phyloP scores from a whole-genome alignment of 495 filamentous ascomycete species.

The Podospora tetraspora region DNA sequence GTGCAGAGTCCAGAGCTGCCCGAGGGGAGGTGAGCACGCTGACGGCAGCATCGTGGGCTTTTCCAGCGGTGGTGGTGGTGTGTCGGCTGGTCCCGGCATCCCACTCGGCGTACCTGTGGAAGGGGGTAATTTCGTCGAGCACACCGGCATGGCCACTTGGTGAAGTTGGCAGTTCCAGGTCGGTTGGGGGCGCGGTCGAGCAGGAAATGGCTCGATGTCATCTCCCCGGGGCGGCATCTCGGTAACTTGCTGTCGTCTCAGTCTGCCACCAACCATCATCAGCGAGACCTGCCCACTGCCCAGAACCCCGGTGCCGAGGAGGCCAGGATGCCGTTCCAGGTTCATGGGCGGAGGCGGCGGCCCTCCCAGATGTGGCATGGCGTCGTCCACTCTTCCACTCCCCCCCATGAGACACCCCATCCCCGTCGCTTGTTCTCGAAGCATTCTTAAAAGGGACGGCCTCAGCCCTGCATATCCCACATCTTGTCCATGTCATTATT shows the following conservation, averaged over 20 bases:
- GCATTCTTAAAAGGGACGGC: conserved; percentile 21
- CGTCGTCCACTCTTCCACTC: background rate
- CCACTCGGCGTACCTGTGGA: background rate
- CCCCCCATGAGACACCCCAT: background rate
- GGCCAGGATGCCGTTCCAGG: conserved; percentile 4
- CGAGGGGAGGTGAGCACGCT: background rate
- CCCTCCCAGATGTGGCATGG: conserved; percentile 3
- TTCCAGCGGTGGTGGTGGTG: background rate
- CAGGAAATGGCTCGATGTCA: conserved; percentile 10
- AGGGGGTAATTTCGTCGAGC: conserved; percentile 8
- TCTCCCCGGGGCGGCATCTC: conserved; percentile 12
- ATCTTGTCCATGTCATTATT: conserved; percentile 6
- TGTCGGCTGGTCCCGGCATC: background rate
- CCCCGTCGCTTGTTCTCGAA: conserved; percentile 23
- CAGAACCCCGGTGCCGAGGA: background rate
- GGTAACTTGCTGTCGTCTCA: conserved; percentile 15
- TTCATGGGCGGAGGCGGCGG: conserved; percentile 9
- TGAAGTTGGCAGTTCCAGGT: background rate
- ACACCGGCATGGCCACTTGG: background rate
- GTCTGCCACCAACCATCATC: background rate
- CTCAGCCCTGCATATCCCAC: conserved; percentile 23
- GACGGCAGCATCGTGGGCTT: conserved; percentile 3
- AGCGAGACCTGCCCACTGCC: background rate
- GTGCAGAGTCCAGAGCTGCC: background rate
- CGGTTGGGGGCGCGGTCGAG: background rate